A percentile compares a stretch with the other conserved stretches of the same genome.
Evolutionary conservation across 306 rosid species (phyloP).

Genomic region (Vigna radiata): DNA sequence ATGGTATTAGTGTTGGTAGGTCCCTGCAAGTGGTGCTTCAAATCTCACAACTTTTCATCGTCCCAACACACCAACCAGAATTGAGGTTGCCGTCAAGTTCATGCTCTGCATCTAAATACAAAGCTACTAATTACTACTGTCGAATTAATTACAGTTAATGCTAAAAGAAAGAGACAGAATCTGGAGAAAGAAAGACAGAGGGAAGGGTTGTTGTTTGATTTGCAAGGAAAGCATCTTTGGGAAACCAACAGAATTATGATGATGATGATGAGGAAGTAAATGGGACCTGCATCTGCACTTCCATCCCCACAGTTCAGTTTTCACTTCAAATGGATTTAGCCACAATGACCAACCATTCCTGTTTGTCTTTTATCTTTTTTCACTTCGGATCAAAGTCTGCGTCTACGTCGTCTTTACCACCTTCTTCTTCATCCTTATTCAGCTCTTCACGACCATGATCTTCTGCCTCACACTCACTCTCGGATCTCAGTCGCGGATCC

Average conservation of each 20-base stretch:
- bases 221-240: slow-evolving; percentile 32
- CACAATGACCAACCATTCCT: slow-evolving; percentile 50
- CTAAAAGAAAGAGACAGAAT: neutral
- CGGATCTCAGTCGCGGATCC: slow-evolving; percentile 94
- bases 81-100: neutral
- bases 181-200: neutral
- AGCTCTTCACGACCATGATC: slow-evolving; percentile 77
- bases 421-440: slow-evolving; percentile 28
- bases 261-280: slow-evolving; percentile 11
- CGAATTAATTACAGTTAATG: neutral
- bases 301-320: slow-evolving; percentile 26
- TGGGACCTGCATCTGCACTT: slow-evolving; percentile 36
- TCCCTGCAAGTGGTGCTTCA: neutral
- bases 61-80: neutral
- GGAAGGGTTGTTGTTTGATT: slow-evolving; percentile 17
- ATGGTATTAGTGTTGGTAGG: neutral
- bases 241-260: slow-evolving; percentile 21
- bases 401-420: slow-evolving; percentile 47
- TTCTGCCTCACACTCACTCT: slow-evolving; percentile 52
- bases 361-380: slow-evolving; percentile 62
- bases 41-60: neutral
- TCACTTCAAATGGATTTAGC: slow-evolving; percentile 65
- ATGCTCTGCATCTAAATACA: no score
- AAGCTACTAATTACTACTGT: no score
- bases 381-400: slow-evolving; percentile 78